These are phyloP conservation scores for Trichoderma cornu-damae DNA, from an alignment of 2,329 filamentous ascomycete genomes.

Conservation along the genomic window DNA sequence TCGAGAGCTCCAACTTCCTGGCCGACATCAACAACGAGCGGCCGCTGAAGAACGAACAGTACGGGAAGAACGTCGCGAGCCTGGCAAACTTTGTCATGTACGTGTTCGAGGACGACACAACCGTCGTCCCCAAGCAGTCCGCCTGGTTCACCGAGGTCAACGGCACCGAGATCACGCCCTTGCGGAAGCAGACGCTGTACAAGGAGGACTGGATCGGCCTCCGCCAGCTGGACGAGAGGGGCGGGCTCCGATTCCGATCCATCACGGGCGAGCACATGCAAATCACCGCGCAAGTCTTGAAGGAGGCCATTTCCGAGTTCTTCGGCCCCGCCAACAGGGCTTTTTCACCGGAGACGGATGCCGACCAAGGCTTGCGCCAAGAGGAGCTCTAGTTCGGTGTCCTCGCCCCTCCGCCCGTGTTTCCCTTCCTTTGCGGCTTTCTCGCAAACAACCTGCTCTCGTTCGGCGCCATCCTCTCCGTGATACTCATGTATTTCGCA, in stretches of 20 bases:
- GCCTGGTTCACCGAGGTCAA: conserved; percentile 89
- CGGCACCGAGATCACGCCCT: conserved; percentile 57
- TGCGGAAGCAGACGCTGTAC: conserved; percentile 70
- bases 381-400: conserved; percentile 34
- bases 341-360: conserved; percentile 27
- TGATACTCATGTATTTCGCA: neutral
- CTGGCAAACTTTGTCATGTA: conserved; percentile 83
- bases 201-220: conserved; percentile 91
- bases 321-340: conserved; percentile 51
- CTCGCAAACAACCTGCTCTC: no score
- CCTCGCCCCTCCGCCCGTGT: neutral
- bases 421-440: neutral
- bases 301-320: conserved; percentile 59
- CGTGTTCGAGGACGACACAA: conserved; percentile 79
- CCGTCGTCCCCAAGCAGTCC: conserved; percentile 84
- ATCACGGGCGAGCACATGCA: conserved; percentile 80
- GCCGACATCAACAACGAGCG: conserved; percentile 97
- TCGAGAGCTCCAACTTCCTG: conserved; percentile 78
- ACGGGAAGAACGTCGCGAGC: conserved; percentile 62
- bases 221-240: conserved; percentile 70
- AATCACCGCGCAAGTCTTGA: conserved; percentile 61
- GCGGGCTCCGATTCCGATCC: conserved; percentile 68
- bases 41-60: conserved; percentile 63
- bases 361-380: conserved; percentile 16
- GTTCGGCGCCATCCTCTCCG: neutral